Conservation (phyloP, 225 moss, liverwort and hornwort species). For the Rhytidiadelphus loreus region DNA sequence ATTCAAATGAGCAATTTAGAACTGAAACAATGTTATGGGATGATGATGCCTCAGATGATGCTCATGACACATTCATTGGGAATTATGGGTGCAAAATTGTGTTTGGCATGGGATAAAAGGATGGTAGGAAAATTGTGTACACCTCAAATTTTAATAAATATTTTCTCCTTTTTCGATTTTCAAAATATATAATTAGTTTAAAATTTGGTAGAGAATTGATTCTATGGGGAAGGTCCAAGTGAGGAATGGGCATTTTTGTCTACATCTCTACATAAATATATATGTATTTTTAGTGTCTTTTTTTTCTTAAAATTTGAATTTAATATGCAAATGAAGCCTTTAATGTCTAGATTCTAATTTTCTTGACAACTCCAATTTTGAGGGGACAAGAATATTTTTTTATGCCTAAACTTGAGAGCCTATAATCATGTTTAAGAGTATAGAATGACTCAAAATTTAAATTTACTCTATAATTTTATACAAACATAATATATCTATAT, state of each 20-base stretch:
- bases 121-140: too few species aligned
- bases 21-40: too few species aligned
- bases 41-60: too few species aligned
- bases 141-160: too few species aligned
- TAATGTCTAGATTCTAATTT: not conserved
- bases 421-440: not conserved
- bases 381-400: not conserved
- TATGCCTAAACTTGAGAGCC: not conserved
- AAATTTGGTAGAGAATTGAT: too few species aligned
- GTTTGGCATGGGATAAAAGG: fast-evolving
- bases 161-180: too few species aligned
- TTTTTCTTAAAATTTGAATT: not conserved
- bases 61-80: too few species aligned
- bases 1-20: too few species aligned
- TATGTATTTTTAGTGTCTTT: not conserved
- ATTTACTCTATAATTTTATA: not conserved
- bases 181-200: too few species aligned
- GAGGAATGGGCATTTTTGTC: too few species aligned
- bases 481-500: not conserved
- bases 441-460: not conserved
- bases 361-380: not conserved
- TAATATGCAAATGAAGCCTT: not conserved
- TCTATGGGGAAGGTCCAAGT: too few species aligned
- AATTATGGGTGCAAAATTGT: too few species aligned
- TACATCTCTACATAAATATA: not conserved